These are phyloP conservation scores for Prunus padus DNA, from an alignment of 306 rosid species.

Conservation along the genomic window DNA sequence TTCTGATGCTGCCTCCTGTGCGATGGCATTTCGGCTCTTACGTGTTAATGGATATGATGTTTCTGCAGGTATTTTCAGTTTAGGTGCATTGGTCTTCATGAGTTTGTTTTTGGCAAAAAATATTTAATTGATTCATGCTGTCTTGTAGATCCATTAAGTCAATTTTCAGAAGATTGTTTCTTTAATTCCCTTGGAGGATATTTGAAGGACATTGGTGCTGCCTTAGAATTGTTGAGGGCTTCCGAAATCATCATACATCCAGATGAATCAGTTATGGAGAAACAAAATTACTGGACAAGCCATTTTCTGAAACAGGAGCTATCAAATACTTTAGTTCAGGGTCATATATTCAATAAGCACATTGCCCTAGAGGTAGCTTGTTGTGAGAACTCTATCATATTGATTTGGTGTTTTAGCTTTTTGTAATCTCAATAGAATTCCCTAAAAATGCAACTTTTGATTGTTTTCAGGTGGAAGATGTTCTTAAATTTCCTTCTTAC, in stretches of 20 bases:
- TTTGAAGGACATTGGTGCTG: constrained; percentile 60
- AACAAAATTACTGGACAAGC: constrained; percentile 54
- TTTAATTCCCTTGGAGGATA: constrained; percentile 64
- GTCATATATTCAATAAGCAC: constrained; percentile 27
- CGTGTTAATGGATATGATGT: constrained; percentile 70
- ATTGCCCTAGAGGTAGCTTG: constrained; percentile 59
- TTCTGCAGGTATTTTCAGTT: constrained; percentile 43
- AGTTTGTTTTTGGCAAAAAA: neutral
- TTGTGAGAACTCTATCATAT: constrained; percentile 1
- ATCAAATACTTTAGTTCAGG: constrained; percentile 14
- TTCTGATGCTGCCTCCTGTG: constrained; percentile 65
- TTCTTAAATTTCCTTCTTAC: constrained; percentile 53
- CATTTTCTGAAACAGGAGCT: constrained; percentile 48
- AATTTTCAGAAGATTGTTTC: constrained; percentile 55
- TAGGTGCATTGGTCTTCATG: constrained; percentile 26
- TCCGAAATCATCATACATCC: constrained; percentile 62
- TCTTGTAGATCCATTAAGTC: constrained; percentile 62
- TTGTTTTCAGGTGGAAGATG: constrained; percentile 50
- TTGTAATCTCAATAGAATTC: constrained; percentile 1
- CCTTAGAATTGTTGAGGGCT: constrained; percentile 69
- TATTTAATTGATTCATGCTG: constrained; percentile 12
- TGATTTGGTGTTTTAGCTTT: neutral
- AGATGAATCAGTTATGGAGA: constrained; percentile 56
- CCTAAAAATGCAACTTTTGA: constrained; percentile 18
- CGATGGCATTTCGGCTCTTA: constrained; percentile 74